Evolutionary conservation across 495 filamentous ascomycete species (phyloP).

Genomic region (Rhizodiscina lignyota): DNA sequence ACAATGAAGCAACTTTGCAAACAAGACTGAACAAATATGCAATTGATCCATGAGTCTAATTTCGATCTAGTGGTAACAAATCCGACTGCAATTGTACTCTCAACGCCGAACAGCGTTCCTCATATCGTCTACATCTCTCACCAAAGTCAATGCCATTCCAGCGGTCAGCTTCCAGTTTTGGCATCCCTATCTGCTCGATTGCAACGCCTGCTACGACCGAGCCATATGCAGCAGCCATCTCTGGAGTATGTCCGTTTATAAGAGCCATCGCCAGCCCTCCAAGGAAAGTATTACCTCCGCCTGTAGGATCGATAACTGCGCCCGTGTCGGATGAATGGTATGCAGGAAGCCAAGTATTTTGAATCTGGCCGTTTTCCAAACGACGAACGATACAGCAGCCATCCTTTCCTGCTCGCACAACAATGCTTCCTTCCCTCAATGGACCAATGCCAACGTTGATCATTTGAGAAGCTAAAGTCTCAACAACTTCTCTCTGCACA

Average conservation of each 20-base stretch:
- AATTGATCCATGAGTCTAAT: no score
- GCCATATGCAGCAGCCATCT: no score
- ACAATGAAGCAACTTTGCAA: no score
- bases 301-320: constrained; percentile 76
- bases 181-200: constrained; percentile 85
- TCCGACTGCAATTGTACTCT: no score
- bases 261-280: constrained; percentile 68
- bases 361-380: no score
- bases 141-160: constrained; percentile 57
- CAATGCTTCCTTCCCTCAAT: constrained; percentile 28
- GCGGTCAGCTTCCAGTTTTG: constrained; percentile 44
- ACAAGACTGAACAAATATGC: no score
- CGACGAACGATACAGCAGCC: constrained; percentile 45
- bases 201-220: constrained; percentile 68
- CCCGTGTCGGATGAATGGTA: constrained; percentile 28
- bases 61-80: no score
- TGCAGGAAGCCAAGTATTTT: constrained; percentile 33
- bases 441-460: constrained; percentile 34
- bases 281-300: constrained; percentile 88
- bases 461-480: constrained; percentile 39
- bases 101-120: no score
- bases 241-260: constrained; percentile 37
- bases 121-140: no score
- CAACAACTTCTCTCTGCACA: constrained; percentile 32
- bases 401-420: constrained; percentile 38